Percentiles rank a stretch among this genome's conserved stretches.
phyloP scores from a whole-genome alignment of 192 early-diverging fungal genomes.

The Coemansia sp. region DNA sequence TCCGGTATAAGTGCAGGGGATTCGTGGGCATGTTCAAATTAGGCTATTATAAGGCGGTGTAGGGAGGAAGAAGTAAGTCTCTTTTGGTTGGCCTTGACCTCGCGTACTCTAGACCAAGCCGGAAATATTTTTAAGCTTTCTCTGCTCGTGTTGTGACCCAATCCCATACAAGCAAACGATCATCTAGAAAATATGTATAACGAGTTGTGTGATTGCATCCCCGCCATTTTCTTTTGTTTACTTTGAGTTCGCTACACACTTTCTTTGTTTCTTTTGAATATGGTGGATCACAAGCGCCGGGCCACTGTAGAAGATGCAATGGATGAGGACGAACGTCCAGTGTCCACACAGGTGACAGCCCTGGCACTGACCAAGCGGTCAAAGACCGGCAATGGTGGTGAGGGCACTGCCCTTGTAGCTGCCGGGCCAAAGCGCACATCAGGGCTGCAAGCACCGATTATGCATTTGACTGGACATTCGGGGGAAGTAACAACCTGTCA shows the following conservation, averaged over 20 bases:
- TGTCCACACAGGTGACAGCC: constrained; percentile 11
- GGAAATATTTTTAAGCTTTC: too few species aligned
- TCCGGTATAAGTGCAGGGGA: constrained; percentile 26
- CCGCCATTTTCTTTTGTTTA: too few species aligned
- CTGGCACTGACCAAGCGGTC: constrained; percentile 43
- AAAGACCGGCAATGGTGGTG: constrained; percentile 7
- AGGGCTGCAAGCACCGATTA: constrained; percentile 73
- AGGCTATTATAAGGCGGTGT: too few species aligned
- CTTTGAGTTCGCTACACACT: too few species aligned
- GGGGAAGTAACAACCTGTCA: constrained; percentile 77
- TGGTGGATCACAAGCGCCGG: constrained; percentile 43
- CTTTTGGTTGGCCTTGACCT: too few species aligned
- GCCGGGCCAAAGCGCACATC: constrained; percentile 59
- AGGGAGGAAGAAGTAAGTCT: too few species aligned
- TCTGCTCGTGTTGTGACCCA: too few species aligned
- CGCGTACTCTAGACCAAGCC: too few species aligned
- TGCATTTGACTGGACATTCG: constrained; percentile 76
- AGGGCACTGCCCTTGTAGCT: constrained; percentile 12
- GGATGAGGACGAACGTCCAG: constrained; percentile 1
- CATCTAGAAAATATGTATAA: too few species aligned
- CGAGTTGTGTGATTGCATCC: too few species aligned
- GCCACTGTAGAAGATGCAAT: constrained; percentile 3
- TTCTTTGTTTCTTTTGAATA: not conserved
- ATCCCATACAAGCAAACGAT: too few species aligned
- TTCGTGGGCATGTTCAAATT: too few species aligned